A percentile compares a stretch with the other conserved stretches of the same genome.
These are phyloP conservation scores for Nakazawaea siamensis DNA, from an alignment of 805 yeast species.

Conservation along the genomic window DNA sequence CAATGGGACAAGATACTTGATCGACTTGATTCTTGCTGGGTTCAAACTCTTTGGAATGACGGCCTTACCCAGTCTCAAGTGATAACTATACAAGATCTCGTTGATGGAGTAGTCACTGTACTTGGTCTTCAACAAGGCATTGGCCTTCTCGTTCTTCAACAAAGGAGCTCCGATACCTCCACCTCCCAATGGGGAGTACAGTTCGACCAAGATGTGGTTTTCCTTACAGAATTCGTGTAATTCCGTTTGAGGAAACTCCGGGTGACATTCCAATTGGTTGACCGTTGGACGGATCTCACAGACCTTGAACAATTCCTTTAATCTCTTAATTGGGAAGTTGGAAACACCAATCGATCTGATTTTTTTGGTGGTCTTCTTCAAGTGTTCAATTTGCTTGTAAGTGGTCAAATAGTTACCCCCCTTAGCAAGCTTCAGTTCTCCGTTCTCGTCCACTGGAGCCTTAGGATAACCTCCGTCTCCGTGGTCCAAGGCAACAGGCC, in stretches of 20 bases:
- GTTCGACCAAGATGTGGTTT: slow-evolving; percentile 26
- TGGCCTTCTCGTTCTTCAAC: slow-evolving; percentile 18
- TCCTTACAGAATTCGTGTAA: slow-evolving; percentile 22
- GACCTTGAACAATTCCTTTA: slow-evolving; percentile 23
- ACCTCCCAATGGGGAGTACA: slow-evolving; percentile 36
- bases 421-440: slow-evolving; percentile 22
- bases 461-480: slow-evolving; percentile 11
- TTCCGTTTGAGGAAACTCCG: slow-evolving; percentile 28
- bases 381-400: slow-evolving; percentile 27
- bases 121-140: slow-evolving; percentile 47
- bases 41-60: slow-evolving; percentile 68
- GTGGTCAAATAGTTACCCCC: slow-evolving; percentile 24
- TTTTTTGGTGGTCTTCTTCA: slow-evolving; percentile 26
- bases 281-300: slow-evolving; percentile 31
- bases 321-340: slow-evolving; percentile 26
- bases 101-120: slow-evolving; percentile 44
- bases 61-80: slow-evolving; percentile 50
- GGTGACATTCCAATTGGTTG: slow-evolving; percentile 39
- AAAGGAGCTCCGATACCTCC: slow-evolving; percentile 30
- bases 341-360: slow-evolving; percentile 36
- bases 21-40: slow-evolving; percentile 45
- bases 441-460: slow-evolving; percentile 13
- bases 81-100: slow-evolving; percentile 57
- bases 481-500: slow-evolving; percentile 27
- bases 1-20: slow-evolving; percentile 26